phyloP scores from a whole-genome alignment of 352 stramenopile genomes.

The Hyaloperonospora arabidopsidis region DNA sequence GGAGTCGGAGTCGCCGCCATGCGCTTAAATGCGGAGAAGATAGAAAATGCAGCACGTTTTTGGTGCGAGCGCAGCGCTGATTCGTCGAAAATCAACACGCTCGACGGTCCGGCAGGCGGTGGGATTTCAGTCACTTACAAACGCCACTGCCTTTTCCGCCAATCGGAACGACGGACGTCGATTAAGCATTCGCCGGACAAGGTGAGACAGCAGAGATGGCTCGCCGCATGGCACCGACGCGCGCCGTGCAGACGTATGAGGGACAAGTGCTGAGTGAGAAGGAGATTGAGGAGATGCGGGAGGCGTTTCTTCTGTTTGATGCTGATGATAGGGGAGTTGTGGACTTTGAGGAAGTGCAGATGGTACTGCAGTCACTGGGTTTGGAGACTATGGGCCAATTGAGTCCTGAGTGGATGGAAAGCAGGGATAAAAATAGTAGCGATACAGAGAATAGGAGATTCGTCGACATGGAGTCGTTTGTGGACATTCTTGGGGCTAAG shows the following conservation, averaged over 20 bases:
- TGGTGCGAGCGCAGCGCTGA: constrained; percentile 5
- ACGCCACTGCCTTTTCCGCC: constrained; percentile 9
- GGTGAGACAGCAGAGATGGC: constrained; percentile 29
- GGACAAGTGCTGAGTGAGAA: constrained; percentile 85
- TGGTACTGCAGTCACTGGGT: constrained; percentile 93
- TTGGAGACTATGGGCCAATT: constrained; percentile 97
- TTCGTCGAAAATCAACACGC: constrained; percentile 11
- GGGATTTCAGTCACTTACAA: neutral
- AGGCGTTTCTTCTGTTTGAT: constrained; percentile 97
- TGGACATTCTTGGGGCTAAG: constrained; percentile 95
- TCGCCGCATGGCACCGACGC: constrained; percentile 69
- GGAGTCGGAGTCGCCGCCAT: constrained; percentile 26
- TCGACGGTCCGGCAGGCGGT: neutral
- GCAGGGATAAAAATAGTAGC: constrained; percentile 94
- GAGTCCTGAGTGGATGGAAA: constrained; percentile 95
- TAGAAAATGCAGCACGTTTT: constrained; percentile 18
- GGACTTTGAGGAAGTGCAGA: constrained; percentile 95
- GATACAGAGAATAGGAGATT: constrained; percentile 38
- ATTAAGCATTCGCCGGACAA: neutral
- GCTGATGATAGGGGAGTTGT: constrained; percentile 95
- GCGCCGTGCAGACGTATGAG: constrained; percentile 89
- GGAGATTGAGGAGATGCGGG: constrained; percentile 93
- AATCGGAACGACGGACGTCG: constrained; percentile 7
- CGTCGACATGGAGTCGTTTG: constrained; percentile 96
- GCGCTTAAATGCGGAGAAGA: constrained; percentile 15